A percentile compares a stretch with the other conserved stretches of the same genome.
These are phyloP conservation scores for Cochlearia excelsa DNA, from an alignment of 345 rosid species.

Conservation along the genomic window DNA sequence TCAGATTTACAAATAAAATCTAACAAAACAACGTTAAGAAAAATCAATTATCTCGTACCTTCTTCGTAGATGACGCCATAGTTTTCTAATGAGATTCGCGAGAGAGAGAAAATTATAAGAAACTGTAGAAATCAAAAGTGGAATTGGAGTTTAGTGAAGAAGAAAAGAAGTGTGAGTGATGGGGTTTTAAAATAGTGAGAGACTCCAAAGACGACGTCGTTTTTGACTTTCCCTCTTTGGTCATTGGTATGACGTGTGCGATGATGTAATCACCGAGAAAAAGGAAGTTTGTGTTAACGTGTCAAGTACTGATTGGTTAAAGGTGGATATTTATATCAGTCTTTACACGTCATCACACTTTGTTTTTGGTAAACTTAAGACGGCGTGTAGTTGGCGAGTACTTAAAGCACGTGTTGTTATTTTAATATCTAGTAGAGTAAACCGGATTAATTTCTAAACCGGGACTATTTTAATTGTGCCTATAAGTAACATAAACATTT, in stretches of 20 bases:
- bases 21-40: background rate
- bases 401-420: too few species aligned
- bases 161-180: constrained; percentile 25
- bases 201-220: constrained; percentile 22
- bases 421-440: too few species aligned
- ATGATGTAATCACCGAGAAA: constrained; percentile 20
- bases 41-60: constrained; percentile 32
- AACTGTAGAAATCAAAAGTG: constrained; percentile 1
- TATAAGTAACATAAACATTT: too few species aligned
- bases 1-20: background rate
- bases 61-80: constrained; percentile 59
- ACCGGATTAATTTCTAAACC: too few species aligned
- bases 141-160: constrained; percentile 6
- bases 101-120: background rate
- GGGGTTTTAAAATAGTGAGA: constrained; percentile 22
- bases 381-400: too few species aligned
- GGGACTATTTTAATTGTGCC: too few species aligned
- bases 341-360: constrained; percentile 20
- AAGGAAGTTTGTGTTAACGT: background rate
- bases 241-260: constrained; percentile 19
- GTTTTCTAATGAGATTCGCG: constrained; percentile 1
- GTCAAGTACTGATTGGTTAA: background rate
- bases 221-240: constrained; percentile 26
- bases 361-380: too few species aligned
- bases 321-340: background rate